Percentiles rank a stretch among this genome's conserved stretches.
phyloP scores from a whole-genome alignment of 805 yeast genomes.

The Starmerella stellata region DNA sequence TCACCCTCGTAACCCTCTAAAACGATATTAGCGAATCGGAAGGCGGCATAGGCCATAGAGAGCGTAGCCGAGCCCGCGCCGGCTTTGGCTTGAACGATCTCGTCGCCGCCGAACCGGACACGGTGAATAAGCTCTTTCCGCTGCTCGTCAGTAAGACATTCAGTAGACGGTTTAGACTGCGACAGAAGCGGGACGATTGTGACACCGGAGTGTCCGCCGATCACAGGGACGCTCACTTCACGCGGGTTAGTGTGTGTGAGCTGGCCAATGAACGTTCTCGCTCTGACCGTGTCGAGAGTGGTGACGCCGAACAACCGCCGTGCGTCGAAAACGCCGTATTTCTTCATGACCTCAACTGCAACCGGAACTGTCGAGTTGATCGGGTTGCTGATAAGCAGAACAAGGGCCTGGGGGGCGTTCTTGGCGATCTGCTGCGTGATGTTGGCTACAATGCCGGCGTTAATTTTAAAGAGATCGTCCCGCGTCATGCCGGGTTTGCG shows the following conservation, averaged over 20 bases:
- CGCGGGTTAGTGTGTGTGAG: conserved; percentile 31
- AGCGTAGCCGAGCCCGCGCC: conserved; percentile 91
- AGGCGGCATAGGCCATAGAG: conserved; percentile 92
- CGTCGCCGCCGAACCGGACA: conserved; percentile 94
- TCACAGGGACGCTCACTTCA: conserved; percentile 44
- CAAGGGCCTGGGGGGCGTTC: conserved; percentile 53
- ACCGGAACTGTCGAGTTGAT: conserved; percentile 87
- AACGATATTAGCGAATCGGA: conserved; percentile 50
- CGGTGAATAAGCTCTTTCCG: conserved; percentile 54
- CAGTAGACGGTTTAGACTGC: conserved; percentile 22
- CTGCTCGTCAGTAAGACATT: conserved; percentile 25
- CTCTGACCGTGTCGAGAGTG: conserved; percentile 70
- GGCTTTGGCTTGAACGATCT: conserved; percentile 84
- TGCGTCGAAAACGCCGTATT: conserved; percentile 51
- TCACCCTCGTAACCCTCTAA: conserved; percentile 27
- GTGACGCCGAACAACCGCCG: conserved; percentile 72
- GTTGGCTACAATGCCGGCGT: conserved; percentile 60
- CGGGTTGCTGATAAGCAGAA: conserved; percentile 77
- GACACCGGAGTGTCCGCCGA: conserved; percentile 93
- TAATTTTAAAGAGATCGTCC: conserved; percentile 70
- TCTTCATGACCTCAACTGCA: conserved; percentile 60
- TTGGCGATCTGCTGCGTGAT: conserved; percentile 60
- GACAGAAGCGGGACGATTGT: conserved; percentile 79
- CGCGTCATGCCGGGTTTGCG: conserved; percentile 92
- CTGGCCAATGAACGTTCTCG: conserved; percentile 60